Percentiles rank a stretch among this genome's conserved stretches.
Evolutionary conservation across 352 stramenopile species (phyloP).

Genomic region (Phytophthora sansomeana): DNA sequence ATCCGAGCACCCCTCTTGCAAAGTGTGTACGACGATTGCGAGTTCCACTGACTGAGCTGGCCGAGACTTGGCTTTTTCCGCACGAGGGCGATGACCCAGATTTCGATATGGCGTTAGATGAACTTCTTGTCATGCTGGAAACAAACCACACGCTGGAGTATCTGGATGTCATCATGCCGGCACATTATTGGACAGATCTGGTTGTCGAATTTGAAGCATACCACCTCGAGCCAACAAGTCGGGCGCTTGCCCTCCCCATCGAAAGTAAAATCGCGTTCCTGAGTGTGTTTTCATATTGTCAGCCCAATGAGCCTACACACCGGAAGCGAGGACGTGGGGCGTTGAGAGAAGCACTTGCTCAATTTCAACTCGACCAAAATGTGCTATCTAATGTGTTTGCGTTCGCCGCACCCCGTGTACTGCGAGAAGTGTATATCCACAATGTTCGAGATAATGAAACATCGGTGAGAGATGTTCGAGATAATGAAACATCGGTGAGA

Average conservation of each 20-base stretch:
- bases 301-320: too few relatives aligned
- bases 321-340: too few relatives aligned
- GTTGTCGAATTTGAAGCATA: slow-evolving; percentile 12
- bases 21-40: slow-evolving; percentile 28
- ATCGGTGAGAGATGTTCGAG: too few relatives aligned
- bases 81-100: background rate
- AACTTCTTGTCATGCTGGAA: slow-evolving; percentile 20
- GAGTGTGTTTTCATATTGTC: background rate
- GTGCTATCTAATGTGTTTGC: too few relatives aligned
- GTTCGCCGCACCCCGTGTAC: too few relatives aligned
- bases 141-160: slow-evolving; percentile 21
- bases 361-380: too few relatives aligned
- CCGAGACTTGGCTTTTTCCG: too few relatives aligned
- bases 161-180: slow-evolving; percentile 20
- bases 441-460: too few relatives aligned
- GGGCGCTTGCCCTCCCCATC: background rate
- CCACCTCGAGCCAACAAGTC: slow-evolving; percentile 17
- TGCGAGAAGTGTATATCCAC: too few relatives aligned
- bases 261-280: background rate
- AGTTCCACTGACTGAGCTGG: slow-evolving; percentile 12
- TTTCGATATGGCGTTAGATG: slow-evolving; percentile 14
- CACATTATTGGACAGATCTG: slow-evolving; percentile 18
- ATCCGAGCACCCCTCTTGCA: background rate
- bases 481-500: too few relatives aligned
- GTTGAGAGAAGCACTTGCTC: too few relatives aligned